phyloP scores from a whole-genome alignment of 2,329 filamentous ascomycete genomes.

The Colletotrichum graminicola region DNA sequence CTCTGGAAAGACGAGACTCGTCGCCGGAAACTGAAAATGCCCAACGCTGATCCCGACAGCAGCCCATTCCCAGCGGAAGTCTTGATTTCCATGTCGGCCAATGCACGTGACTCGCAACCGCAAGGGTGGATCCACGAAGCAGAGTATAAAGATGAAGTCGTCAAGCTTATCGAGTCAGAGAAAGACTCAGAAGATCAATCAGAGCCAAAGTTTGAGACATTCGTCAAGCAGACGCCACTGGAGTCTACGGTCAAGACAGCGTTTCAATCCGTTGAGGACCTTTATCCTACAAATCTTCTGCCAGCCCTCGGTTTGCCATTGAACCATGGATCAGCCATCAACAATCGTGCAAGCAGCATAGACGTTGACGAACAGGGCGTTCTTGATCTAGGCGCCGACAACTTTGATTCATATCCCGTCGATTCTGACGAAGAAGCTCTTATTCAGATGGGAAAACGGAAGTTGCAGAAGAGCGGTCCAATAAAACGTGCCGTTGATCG shows the following conservation, averaged over 20 bases:
- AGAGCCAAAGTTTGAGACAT: conserved; percentile 72
- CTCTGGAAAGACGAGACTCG: conserved; percentile 92
- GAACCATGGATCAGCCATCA: conserved; percentile 47
- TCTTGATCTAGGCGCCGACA: conserved; percentile 57
- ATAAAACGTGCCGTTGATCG: not conserved
- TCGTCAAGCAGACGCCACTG: conserved; percentile 66
- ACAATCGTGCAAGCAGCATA: conserved; percentile 58
- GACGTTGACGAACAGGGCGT: conserved; percentile 76
- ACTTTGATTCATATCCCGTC: conserved; percentile 62
- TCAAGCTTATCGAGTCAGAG: conserved; percentile 74
- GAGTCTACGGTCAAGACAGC: conserved; percentile 78
- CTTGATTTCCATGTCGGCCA: conserved; percentile 89
- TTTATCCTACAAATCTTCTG: conserved; percentile 78
- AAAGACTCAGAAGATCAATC: conserved; percentile 59
- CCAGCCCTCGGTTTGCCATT: conserved; percentile 59
- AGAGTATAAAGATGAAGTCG: conserved; percentile 78
- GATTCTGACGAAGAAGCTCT: conserved; percentile 67
- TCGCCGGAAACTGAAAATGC: conserved; percentile 79
- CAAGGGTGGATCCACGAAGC: conserved; percentile 94
- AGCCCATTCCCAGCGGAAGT: conserved; percentile 86
- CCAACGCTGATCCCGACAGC: conserved; percentile 71
- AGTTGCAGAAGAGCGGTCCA: not conserved
- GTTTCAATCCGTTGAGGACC: conserved; percentile 86
- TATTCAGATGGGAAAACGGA: conserved; percentile 45
- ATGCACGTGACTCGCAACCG: conserved; percentile 77